Evolutionary conservation across 2,329 filamentous ascomycete species (phyloP).

Genomic region (Plectosphaerella sp.): DNA sequence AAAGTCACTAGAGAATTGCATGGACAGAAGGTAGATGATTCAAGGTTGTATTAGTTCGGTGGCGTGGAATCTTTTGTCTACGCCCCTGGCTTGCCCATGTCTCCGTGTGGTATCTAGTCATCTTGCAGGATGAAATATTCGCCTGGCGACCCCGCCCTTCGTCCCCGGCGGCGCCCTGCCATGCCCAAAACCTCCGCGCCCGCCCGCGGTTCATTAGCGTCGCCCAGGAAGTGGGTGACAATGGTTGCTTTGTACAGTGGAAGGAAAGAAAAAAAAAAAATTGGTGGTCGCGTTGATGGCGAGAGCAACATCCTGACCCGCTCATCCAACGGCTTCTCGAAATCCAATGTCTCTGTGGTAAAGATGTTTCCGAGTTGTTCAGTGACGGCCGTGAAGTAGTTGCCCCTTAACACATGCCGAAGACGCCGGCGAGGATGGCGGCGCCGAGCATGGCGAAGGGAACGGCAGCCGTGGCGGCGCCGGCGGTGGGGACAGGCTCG

Average conservation of each 20-base stretch:
- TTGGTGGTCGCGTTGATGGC: neutral
- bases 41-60: too few species aligned
- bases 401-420: slow-evolving; percentile 1
- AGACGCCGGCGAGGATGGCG: neutral
- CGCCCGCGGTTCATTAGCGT: too few species aligned
- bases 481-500: slow-evolving; percentile 1
- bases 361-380: neutral
- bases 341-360: neutral
- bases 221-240: neutral
- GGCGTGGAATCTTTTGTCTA: too few species aligned
- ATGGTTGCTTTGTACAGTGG: neutral
- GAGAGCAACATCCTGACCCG: neutral
- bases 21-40: too few species aligned
- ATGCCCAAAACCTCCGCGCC: too few species aligned
- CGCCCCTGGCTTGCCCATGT: too few species aligned
- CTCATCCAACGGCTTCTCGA: neutral
- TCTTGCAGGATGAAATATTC: too few species aligned
- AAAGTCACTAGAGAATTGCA: too few species aligned
- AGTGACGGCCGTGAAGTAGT: neutral
- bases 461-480: neutral
- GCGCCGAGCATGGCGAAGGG: neutral
- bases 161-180: too few species aligned
- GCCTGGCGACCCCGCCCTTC: too few species aligned
- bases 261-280: neutral
- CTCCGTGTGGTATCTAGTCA: too few species aligned